Conservation (phyloP, 116 monocot genomes). For the Zostera marina region DNA sequence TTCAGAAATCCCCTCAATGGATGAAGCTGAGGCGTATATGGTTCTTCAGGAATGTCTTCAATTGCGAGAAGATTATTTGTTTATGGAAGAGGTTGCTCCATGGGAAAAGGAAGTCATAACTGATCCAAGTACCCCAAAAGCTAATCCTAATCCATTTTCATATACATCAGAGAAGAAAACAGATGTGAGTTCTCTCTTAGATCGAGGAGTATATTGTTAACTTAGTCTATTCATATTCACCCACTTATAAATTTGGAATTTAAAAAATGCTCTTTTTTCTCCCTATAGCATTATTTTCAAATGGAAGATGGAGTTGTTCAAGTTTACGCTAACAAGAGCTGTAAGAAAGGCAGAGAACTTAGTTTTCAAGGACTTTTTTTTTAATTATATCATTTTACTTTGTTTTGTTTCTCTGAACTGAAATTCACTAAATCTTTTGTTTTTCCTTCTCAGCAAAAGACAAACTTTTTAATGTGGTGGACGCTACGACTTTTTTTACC, state of each 20-base stretch:
- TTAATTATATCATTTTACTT: neutral
- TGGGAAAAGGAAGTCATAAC: slow-evolving; percentile 97
- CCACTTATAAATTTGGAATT: neutral
- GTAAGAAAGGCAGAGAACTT: slow-evolving; percentile 21
- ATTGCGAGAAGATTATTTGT: slow-evolving; percentile 68
- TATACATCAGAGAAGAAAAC: slow-evolving; percentile 61
- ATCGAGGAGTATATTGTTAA: slow-evolving; percentile 6
- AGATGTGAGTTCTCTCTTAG: slow-evolving; percentile 31
- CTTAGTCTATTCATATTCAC: neutral
- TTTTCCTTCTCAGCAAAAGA: slow-evolving; percentile 32
- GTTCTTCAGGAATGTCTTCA: slow-evolving; percentile 84
- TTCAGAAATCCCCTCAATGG: slow-evolving; percentile 56
- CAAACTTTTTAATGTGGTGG: slow-evolving; percentile 61
- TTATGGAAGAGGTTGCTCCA: slow-evolving; percentile 66
- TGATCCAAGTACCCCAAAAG: slow-evolving; percentile 92
- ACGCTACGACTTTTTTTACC: slow-evolving; percentile 98
- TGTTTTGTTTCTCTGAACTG: too few species aligned
- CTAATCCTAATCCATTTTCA: slow-evolving; percentile 77
- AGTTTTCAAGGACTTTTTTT: neutral
- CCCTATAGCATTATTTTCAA: slow-evolving; percentile 70
- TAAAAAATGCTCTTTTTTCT: neutral
- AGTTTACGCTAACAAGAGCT: slow-evolving; percentile 54
- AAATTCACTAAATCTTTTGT: neutral
- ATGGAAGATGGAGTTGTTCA: slow-evolving; percentile 98
- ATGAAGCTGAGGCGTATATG: slow-evolving; percentile 87